A percentile compares a stretch with the other conserved stretches of the same genome.
Evolutionary conservation across 208 protist species (phyloP).

Genomic region (Wallacemonas collosoma): DNA sequence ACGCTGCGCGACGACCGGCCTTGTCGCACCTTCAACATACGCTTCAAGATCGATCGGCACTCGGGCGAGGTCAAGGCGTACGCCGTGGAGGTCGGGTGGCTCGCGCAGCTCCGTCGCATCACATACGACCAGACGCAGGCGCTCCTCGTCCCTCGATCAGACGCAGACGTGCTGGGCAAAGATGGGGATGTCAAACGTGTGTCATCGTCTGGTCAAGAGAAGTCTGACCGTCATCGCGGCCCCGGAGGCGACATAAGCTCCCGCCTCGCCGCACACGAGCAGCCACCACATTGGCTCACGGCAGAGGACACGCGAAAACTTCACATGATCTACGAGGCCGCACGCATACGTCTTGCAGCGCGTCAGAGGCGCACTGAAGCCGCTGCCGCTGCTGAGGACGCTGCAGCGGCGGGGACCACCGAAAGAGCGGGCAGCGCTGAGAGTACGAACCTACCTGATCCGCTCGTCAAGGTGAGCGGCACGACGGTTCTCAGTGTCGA

Average conservation of each 20-base stretch:
- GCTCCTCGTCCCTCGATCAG: constrained; percentile 40
- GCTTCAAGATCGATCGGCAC: constrained; percentile 71
- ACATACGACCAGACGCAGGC: constrained; percentile 86
- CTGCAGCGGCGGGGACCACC: not conserved
- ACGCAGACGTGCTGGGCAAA: not conserved
- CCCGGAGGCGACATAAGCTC: too few species aligned
- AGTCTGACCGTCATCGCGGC: too few species aligned
- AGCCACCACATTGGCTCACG: constrained; percentile 60
- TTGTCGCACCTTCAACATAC: constrained; percentile 88
- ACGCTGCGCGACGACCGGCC: constrained; percentile 82
- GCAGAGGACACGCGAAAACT: constrained; percentile 40
- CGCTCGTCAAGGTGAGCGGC: constrained; percentile 65
- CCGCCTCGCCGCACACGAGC: constrained; percentile 2
- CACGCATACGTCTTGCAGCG: constrained; percentile 40
- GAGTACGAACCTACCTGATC: constrained; percentile 72
- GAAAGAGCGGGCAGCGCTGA: constrained; percentile 20
- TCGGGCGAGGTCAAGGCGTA: constrained; percentile 79
- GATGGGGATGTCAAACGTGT: too few species aligned
- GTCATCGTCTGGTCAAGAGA: too few species aligned
- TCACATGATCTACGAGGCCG: constrained; percentile 57
- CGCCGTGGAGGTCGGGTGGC: constrained; percentile 72
- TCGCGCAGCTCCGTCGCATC: constrained; percentile 77
- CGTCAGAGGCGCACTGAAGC: constrained; percentile 29
- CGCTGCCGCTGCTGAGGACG: constrained; percentile 16
- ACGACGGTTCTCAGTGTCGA: constrained; percentile 62